Percentiles rank a stretch among this genome's conserved stretches.
Conservation (phyloP, 805 yeast species). For the Kluyveromyces aestuarii region DNA sequence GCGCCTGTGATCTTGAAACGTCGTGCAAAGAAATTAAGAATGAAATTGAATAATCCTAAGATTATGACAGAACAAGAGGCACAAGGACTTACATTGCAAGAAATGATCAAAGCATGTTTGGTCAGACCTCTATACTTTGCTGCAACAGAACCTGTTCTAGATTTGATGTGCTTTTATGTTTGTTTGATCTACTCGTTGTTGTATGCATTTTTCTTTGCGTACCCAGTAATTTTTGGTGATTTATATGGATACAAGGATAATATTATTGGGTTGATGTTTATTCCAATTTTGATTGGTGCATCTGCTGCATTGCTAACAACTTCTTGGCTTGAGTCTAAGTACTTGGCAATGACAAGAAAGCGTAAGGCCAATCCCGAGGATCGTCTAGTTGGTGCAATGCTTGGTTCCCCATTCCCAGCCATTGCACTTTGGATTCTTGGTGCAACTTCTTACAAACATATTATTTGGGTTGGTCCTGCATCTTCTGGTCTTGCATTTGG, state of each 20-base stretch:
- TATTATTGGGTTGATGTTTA: constrained; percentile 74
- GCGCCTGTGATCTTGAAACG: constrained; percentile 70
- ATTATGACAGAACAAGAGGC: constrained; percentile 94
- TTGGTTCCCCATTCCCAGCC: constrained; percentile 77
- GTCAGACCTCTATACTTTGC: constrained; percentile 73
- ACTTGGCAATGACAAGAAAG: constrained; percentile 40
- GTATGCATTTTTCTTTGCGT: constrained; percentile 92
- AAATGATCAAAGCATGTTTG: constrained; percentile 63
- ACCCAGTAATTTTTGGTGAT: constrained; percentile 77
- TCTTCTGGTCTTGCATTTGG: constrained; percentile 77
- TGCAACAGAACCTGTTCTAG: constrained; percentile 76
- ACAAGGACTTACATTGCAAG: constrained; percentile 56
- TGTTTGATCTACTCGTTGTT: constrained; percentile 84
- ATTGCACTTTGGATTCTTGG: constrained; percentile 73
- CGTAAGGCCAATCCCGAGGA: constrained; percentile 72
- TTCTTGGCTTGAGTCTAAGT: constrained; percentile 57
- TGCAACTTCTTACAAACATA: constrained; percentile 61
- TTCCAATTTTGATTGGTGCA: constrained; percentile 88
- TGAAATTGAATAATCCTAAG: constrained; percentile 71
- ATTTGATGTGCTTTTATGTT: constrained; percentile 74
- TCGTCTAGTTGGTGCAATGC: constrained; percentile 70
- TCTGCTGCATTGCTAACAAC: constrained; percentile 63
- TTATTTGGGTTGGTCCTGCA: constrained; percentile 74
- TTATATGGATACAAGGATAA: constrained; percentile 74
- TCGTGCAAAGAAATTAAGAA: constrained; percentile 58